These are phyloP conservation scores for Leucogyrophana mollusca DNA, from an alignment of 768 basidiomycete species.

Conservation along the genomic window DNA sequence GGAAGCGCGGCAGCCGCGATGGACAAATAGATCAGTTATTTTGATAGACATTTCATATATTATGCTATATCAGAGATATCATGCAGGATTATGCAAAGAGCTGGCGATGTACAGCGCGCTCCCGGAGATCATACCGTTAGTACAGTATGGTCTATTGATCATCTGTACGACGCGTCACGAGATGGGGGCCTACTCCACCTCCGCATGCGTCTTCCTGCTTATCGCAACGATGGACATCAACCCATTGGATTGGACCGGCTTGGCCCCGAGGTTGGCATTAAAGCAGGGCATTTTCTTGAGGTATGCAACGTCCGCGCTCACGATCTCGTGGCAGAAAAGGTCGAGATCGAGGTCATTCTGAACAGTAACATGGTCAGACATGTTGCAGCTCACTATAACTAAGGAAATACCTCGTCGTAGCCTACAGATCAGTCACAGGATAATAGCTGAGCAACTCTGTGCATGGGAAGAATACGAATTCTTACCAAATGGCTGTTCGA, in stretches of 20 bases:
- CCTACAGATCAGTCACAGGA: conserved; percentile 30
- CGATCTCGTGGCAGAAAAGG: conserved; percentile 56
- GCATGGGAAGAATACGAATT: conserved; percentile 1
- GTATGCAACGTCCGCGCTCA: conserved; percentile 55
- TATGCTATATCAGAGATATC: too few relatives aligned
- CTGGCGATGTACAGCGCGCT: too few relatives aligned
- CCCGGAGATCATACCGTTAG: too few relatives aligned
- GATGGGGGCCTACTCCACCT: background rate
- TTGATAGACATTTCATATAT: too few relatives aligned
- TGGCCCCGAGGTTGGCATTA: conserved; percentile 45
- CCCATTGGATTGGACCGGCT: conserved; percentile 3
- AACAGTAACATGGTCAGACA: background rate
- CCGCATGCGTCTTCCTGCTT: background rate
- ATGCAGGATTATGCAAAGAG: too few relatives aligned
- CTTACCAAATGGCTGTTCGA: conserved; percentile 67
- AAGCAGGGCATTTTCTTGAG: conserved; percentile 50
- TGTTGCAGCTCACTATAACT: background rate
- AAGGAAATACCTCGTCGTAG: conserved; percentile 52
- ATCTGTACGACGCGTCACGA: too few relatives aligned
- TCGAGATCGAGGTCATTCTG: conserved; percentile 71
- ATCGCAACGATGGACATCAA: conserved; percentile 1
- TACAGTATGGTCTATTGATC: too few relatives aligned
- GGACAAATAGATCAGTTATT: too few relatives aligned
- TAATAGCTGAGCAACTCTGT: background rate
- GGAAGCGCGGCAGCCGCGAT: too few relatives aligned